phyloP scores from a whole-genome alignment of 495 filamentous ascomycete genomes.

The Aspergillus avenaceus region DNA sequence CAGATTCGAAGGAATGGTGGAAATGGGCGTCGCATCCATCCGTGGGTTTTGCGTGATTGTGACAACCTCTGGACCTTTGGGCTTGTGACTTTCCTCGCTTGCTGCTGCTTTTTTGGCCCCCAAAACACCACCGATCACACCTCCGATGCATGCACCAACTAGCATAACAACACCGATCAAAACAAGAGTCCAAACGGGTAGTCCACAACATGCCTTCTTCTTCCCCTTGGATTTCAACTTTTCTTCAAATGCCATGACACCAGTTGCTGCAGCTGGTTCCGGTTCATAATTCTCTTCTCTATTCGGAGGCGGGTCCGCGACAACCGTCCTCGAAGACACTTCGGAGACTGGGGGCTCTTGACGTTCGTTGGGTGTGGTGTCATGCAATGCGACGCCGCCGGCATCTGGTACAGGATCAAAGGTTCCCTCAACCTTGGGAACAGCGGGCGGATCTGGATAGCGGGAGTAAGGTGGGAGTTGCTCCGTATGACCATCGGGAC shows the following conservation, averaged over 20 bases:
- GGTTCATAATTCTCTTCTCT: constrained; percentile 1
- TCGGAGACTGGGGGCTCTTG: constrained; percentile 37
- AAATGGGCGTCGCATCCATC: constrained; percentile 61
- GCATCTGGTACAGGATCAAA: constrained; percentile 23
- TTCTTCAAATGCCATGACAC: constrained; percentile 48
- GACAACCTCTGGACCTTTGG: constrained; percentile 35
- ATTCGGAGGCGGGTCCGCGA: constrained; percentile 12
- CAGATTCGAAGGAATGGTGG: constrained; percentile 54
- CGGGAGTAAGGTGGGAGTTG: constrained; percentile 85
- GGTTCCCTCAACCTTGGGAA: constrained; percentile 30
- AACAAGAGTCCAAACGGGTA: constrained; percentile 66
- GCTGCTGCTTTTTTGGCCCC: constrained; percentile 39
- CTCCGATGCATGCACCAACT: constrained; percentile 51
- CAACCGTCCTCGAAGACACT: constrained; percentile 38
- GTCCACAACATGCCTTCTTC: constrained; percentile 55
- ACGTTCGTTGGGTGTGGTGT: constrained; percentile 15
- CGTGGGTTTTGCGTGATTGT: constrained; percentile 52
- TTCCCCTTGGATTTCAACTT: constrained; percentile 54
- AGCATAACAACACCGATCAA: constrained; percentile 54
- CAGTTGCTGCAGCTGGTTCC: constrained; percentile 17
- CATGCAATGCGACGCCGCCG: constrained; percentile 15
- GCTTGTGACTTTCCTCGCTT: constrained; percentile 19
- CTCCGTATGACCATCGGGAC: constrained; percentile 87
- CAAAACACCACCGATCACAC: constrained; percentile 56
- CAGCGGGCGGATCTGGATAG: constrained; percentile 62